Evolutionary conservation across 2,329 filamentous ascomycete genomes (phyloP), one percentile per base, ranked within the genome.

Genomic region (Sclerotinia glacialis): DNA sequence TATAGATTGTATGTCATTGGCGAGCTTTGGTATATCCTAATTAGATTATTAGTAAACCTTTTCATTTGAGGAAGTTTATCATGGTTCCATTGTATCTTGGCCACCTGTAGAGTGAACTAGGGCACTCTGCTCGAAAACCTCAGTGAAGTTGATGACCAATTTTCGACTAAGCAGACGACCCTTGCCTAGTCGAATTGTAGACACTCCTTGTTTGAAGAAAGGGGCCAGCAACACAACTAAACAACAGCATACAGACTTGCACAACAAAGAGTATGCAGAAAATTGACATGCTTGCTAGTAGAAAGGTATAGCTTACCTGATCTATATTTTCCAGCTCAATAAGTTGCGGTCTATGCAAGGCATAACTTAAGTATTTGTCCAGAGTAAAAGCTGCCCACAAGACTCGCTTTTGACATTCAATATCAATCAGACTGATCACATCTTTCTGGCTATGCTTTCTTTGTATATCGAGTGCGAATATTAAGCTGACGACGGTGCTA

Each of bases 341-440:
- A 14, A 5, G 37, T 14, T 65, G 64, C 12, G 64, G 64, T 44
- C 64, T 21, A 31, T 26, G 12, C 14, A 65, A 46, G 6, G 34
- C 47, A 42, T 26, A 52, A 42, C 64, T 61, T 4, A 90, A 79
- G 67, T 89, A 89, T 61, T 84, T 86, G 72, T 89, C 86, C 3
- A 89, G 76, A 16, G 81, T 84, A 71, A 89, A 89, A 0, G 85
- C 83, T 44, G 83, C 85, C 87, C 87, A 89, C 59, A 89, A 89
- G 0, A 85, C 79, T 21, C 84, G 77, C 68, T 82, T 82, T 4
- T 83, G 79, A 53, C 81, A 81, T 69, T 86, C 82, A 5, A 77
- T 72, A 40, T 79, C 76, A n/a, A 80, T 72, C 23, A 78, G 76
- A 67, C 80, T 78, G 3, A 70, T 55, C 6, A 68, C 70, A 7